A percentile compares a stretch with the other conserved stretches of the same genome.
Conservation (phyloP, 140 eudicot genomes). For the Cichorium intybus region DNA sequence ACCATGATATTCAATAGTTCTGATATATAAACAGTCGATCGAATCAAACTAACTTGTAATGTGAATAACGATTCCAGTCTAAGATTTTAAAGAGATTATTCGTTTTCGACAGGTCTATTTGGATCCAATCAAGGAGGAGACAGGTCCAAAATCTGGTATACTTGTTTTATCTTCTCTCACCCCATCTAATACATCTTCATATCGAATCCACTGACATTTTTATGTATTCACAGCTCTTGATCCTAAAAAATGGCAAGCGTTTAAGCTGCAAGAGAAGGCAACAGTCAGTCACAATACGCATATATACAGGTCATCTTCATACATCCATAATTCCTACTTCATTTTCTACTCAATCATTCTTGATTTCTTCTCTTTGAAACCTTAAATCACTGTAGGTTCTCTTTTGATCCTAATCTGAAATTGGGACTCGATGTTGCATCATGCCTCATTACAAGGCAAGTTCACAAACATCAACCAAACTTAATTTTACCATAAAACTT, state of each 20-base stretch:
- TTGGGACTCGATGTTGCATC: conserved; percentile 96
- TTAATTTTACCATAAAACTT: background rate
- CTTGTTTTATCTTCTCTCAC: conserved; percentile 15
- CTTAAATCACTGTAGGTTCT: conserved; percentile 47
- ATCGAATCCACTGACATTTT: background rate
- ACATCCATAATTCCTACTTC: background rate
- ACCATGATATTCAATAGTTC: background rate
- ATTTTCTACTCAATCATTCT: background rate
- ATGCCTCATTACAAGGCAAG: conserved; percentile 85
- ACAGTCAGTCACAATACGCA: conserved; percentile 92
- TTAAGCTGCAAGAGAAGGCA: conserved; percentile 86
- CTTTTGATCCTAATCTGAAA: conserved; percentile 79
- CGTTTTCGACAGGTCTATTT: conserved; percentile 47
- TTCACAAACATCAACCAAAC: conserved; percentile 6
- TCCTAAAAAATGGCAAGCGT: conserved; percentile 85
- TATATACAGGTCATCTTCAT: conserved; percentile 61
- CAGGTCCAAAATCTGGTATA: conserved; percentile 60
- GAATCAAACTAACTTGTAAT: background rate
- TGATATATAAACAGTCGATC: background rate
- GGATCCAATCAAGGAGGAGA: conserved; percentile 62
- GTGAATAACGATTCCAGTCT: background rate
- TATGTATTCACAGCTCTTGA: conserved; percentile 61
- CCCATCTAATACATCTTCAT: background rate
- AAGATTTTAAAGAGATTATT: conserved; percentile 2
- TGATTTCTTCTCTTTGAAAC: background rate